Evolutionary conservation across 495 filamentous ascomycete species (phyloP).

Genomic region (Hypomontagnella submonticulosa): DNA sequence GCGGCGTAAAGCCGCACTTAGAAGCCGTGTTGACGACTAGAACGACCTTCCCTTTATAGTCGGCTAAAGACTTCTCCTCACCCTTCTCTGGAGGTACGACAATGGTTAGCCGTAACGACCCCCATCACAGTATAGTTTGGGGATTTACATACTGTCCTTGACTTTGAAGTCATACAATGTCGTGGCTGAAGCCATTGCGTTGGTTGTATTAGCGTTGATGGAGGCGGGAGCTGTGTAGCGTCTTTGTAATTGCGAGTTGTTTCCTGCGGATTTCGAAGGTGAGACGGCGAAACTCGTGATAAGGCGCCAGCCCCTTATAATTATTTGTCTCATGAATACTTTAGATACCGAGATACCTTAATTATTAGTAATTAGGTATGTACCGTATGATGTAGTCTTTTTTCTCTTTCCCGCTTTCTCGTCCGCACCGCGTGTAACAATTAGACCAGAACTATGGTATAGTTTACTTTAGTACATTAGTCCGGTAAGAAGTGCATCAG

Average conservation of each 20-base stretch:
- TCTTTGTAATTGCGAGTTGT: constrained; percentile 21
- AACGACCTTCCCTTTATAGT: constrained; percentile 88
- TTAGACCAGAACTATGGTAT: no score
- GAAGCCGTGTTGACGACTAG: constrained; percentile 98
- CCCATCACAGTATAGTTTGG: not conserved
- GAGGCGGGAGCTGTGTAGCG: not conserved
- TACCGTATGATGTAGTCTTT: not conserved
- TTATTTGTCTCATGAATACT: constrained; percentile 30
- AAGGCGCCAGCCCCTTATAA: constrained; percentile 35
- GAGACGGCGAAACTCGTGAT: constrained; percentile 26
- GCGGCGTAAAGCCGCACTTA: constrained; percentile 99
- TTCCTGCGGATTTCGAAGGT: constrained; percentile 17
- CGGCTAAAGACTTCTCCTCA: constrained; percentile 70
- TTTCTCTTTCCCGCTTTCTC: no score
- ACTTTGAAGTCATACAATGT: constrained; percentile 93
- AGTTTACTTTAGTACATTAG: no score
- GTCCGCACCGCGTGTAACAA: no score
- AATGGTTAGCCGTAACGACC: constrained; percentile 7
- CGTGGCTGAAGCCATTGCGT: constrained; percentile 86
- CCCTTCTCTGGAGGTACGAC: constrained; percentile 72
- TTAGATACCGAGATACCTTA: constrained; percentile 17
- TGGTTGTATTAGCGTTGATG: constrained; percentile 6
- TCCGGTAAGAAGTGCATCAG: no score
- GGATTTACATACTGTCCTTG: constrained; percentile 71
- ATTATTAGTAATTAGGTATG: constrained; percentile 1